Evolutionary conservation across 176 grass and related monocot genomes (phyloP), one percentile per base, ranked within the genome.

Genomic region (Oryza meridionalis): DNA sequence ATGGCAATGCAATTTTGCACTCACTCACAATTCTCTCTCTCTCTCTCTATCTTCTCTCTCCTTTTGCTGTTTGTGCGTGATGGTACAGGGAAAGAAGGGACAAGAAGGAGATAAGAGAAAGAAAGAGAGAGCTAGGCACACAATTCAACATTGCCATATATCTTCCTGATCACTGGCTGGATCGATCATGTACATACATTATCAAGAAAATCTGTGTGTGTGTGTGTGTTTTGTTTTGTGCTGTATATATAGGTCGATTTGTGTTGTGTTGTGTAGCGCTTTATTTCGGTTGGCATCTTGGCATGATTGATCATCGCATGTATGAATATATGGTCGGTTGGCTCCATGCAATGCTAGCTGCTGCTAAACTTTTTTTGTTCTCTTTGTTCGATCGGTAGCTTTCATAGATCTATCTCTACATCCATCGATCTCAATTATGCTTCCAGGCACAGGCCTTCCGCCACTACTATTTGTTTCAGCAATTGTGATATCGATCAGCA

Each of bases 11-110:
- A 13, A 7, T 4, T 19, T 42, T 62, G 9, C 19, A 62, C 58
- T 24, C 58, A 62, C 58, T 55, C 24, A 44, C 43, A 37, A 42
- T 11, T 43, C 42, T 1, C 5, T 4, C 45, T 50, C 14, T 31
- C 45, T 73, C 70, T 27, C 2, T 25, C 35, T 70, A 55, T 55
- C 53, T 21, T 69, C 69, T 72, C 10, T 72, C 45, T 19, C 25
- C 14, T 50, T 25, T 43, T 24, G 11, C 71, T 50, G 14, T 31
- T 27, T 7, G 46, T 55, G 26, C 26, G 71, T 37, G 27, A 76
- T 76, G 45, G 70, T 7, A 76, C 27, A 59, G 29, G 21, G 73
- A 76, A 58, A 37, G 73, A 76, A 76, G 11, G 10, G 44, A 29
- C 12, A 16, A 73, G 21, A 16, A 73, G 21, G 58, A 62, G 58